Evolutionary conservation across 1,139 yeast genomes (phyloP), one percentile per base, ranked within the genome.

Genomic region (Eremothecium cymbalariae): DNA sequence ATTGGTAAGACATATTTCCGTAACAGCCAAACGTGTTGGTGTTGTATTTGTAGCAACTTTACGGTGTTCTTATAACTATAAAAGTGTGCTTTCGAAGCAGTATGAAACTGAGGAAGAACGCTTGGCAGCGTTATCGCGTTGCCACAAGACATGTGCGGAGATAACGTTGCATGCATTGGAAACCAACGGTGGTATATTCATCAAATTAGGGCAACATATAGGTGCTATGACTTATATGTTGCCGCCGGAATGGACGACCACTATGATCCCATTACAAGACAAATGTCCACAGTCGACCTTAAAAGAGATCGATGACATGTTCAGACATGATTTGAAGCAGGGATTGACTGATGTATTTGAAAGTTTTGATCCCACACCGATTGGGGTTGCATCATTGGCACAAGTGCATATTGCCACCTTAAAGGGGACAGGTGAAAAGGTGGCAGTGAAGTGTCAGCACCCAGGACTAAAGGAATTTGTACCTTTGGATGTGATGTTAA

Each of bases 351-450:
- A 82, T 1, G 45, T 76, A 26, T 90, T 90, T 55, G 57, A 64
- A 8, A 74, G 70, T 20, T 84, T 90, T 55, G 73, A 80, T 43
- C 70, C 72, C 0, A 62, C 58, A 11, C 98, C 99, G 0, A 74
- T 90, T 28, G 99, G 98, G 1, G 94, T 86, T 9, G 98, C 98
- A 0, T 84, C 95, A 1, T 66, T 90, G 46, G 98, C 98, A 0
- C 99, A 90, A 53, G 99, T 90, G 7, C 98, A 90, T 59, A 64
- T 68, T 28, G 99, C 94, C 0, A 70, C 60, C 1, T 58, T 88
- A 38, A 70, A 64, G 39, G 62, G 59, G 2, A 70, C 66, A 4
- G 86, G 85, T 1, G 72, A 78, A 46, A 72, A 69, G 48, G 97
- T 88, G 2, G 98, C 98, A 0, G 95, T 90, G 16, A 90, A 93